Evolutionary conservation across 345 rosid species (phyloP), one percentile per base, ranked within the genome.

Genomic region (Eucalyptus erythrocorys): DNA sequence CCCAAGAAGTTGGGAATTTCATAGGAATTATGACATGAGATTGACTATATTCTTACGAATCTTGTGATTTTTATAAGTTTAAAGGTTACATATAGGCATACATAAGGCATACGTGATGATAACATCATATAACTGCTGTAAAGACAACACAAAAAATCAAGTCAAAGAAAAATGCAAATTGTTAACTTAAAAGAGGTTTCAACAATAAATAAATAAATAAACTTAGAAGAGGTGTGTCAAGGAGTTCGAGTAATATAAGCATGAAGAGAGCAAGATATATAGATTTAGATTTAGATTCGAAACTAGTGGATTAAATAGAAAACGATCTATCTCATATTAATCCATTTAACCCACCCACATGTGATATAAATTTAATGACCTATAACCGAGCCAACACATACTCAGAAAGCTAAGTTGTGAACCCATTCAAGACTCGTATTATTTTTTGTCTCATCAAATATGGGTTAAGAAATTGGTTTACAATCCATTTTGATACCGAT

Each of bases 291-390:
- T 55, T 55, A 55, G 13, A 55, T 22, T 55, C 1, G 13, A 55
- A 55, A 55, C 0, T 6, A 10, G 5, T 55, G 27, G 61, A 55
- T 51, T 19, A 19, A 24, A 0, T 55, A 55, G 30, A 55, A 55
- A 55, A 55, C 3, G 0, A 24, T 55, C 0, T 8, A 21, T 22
- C 3, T 0, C 3, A 55, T 1, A 55, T 22, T 22, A 24, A 55
- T 55, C 5, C 1, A 0, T 55, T 55, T 55, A 24, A 55, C 6
- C 30, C 30, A 55, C 5, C 30, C 13, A 22, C 6, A 10, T 55
- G 6, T 55, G 10, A 55, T 24, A 55, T 55, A 55, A 55, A 24
- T 55, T 24, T 4, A 2, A 24, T 24, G 3, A 55, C 3, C 30
- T 0, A 24, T 55, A 55, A 55, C 0, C 5, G 1, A 55, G 1